Evolutionary conservation across 108 stramenopile species (phyloP), one percentile per base, ranked within the genome.

Genomic region (Nitzschia sp.): DNA sequence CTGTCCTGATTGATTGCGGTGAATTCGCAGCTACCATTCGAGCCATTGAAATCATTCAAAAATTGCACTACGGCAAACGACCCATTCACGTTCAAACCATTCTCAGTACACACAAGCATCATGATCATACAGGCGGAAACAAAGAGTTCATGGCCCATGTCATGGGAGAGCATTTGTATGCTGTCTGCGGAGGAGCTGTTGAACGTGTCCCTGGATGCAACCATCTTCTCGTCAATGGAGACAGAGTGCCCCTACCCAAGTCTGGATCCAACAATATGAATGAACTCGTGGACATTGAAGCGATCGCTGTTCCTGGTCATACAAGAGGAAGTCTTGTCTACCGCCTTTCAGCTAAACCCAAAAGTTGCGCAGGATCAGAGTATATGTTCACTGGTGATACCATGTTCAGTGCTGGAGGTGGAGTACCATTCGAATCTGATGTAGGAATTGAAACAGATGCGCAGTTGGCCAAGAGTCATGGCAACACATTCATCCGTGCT

Each of bases 371-470:
- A 22, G 56, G 41, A 61, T 55, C 79, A 19, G 67, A 75, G 11
- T 86, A 80, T 76, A 34, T 90, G 44, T 93, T 93, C 63, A 90
- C 87, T 12, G 92, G 92, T 10, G 92, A 93, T 65, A 83, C 89
- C 19, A 87, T 93, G 58, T 93, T 93, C 64, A 78, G 73, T 37
- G 92, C 83, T 37, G 92, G 89, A 25, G 76, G 74, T 0, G 92
- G 92, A 22, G 89, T 89, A 7, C 83, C 92, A 0, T 93, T 93
- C 69, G 92, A 93, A 70, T 72, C 87, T 0, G 92, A 90, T 64
- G 54, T 83, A 22, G 86, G 87, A 61, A 48, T 22, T 38, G 65
- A 83, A 62, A 59, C 74, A 52, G 75, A 82, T 26, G 24, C 78
- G 51, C 38, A 65, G 64, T 50, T 77, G 55, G 58, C 44, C 51